These are phyloP conservation scores for Tolypocladium guangdongense DNA, from an alignment of 2,329 filamentous ascomycete genomes.

Conservation along the genomic window DNA sequence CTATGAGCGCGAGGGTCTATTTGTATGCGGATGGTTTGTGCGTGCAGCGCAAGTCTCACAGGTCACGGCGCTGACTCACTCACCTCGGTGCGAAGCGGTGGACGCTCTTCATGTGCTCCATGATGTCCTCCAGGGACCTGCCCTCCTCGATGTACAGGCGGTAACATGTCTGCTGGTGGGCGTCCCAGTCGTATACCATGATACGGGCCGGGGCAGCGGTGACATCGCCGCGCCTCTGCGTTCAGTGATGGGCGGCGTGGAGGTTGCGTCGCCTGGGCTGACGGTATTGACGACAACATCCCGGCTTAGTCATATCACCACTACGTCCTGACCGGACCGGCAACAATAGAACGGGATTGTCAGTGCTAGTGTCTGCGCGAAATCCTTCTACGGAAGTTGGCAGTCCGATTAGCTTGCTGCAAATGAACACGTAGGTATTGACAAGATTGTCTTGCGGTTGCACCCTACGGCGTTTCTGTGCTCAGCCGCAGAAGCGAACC, in stretches of 20 bases:
- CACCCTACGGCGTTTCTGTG: too few species aligned
- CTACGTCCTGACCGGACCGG: too few species aligned
- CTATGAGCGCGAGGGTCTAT: not conserved
- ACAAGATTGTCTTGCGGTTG: too few species aligned
- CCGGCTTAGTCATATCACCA: not conserved
- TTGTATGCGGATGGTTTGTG: not conserved
- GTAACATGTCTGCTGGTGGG: slow-evolving; percentile 29
- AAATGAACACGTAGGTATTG: too few species aligned
- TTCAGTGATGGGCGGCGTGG: not conserved
- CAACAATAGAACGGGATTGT: too few species aligned
- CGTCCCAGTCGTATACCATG: slow-evolving; percentile 39
- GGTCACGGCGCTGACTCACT: slow-evolving; percentile 26
- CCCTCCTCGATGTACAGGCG: slow-evolving; percentile 69
- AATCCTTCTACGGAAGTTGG: too few species aligned
- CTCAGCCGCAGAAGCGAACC: too few species aligned
- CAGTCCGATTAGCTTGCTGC: too few species aligned
- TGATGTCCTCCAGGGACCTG: slow-evolving; percentile 62
- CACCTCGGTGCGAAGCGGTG: slow-evolving; percentile 64
- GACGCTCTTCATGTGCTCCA: slow-evolving; percentile 54
- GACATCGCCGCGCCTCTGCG: not conserved
- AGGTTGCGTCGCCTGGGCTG: not conserved
- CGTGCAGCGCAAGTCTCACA: not conserved
- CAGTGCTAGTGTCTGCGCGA: too few species aligned
- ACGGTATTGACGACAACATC: not conserved
- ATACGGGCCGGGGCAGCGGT: slow-evolving; percentile 9